Evolutionary conservation across 2,329 filamentous ascomycete genomes (phyloP).

Genomic region (Hypoxylon sp.): DNA sequence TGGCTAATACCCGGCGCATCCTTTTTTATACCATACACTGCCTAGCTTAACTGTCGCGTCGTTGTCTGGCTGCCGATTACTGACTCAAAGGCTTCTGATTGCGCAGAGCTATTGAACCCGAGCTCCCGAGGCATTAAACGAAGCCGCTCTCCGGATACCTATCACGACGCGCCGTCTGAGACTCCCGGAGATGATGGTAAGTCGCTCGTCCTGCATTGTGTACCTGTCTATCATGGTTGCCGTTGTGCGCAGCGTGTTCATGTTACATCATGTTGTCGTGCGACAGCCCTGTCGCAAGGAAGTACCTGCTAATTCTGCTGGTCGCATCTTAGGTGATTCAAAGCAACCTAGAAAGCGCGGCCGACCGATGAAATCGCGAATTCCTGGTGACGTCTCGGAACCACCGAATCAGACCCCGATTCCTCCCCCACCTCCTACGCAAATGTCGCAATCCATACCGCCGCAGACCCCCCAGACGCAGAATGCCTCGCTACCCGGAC

Average conservation of each 20-base stretch:
- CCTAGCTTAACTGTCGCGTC: constrained; percentile 40
- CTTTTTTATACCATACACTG: constrained; percentile 41
- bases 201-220: constrained; percentile 61
- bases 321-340: constrained; percentile 60
- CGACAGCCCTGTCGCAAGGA: constrained; percentile 50
- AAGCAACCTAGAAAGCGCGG: constrained; percentile 70
- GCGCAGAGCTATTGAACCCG: constrained; percentile 66
- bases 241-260: constrained; percentile 43
- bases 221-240: constrained; percentile 49
- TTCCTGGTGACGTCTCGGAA: constrained; percentile 67
- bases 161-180: constrained; percentile 69
- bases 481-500: constrained; percentile 62
- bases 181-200: constrained; percentile 81
- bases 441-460: constrained; percentile 58
- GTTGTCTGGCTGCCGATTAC: constrained; percentile 45
- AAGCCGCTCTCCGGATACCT: constrained; percentile 80
- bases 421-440: constrained; percentile 62
- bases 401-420: constrained; percentile 69
- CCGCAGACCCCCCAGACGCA: constrained; percentile 70
- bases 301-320: constrained; percentile 46
- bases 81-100: constrained; percentile 47
- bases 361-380: constrained; percentile 73
- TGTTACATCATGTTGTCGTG: constrained; percentile 50
- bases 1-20: constrained; percentile 43
- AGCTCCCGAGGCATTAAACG: constrained; percentile 81